These are phyloP conservation scores for Secale cereale DNA, from an alignment of 176 grass and related monocot species.

Conservation along the genomic window DNA sequence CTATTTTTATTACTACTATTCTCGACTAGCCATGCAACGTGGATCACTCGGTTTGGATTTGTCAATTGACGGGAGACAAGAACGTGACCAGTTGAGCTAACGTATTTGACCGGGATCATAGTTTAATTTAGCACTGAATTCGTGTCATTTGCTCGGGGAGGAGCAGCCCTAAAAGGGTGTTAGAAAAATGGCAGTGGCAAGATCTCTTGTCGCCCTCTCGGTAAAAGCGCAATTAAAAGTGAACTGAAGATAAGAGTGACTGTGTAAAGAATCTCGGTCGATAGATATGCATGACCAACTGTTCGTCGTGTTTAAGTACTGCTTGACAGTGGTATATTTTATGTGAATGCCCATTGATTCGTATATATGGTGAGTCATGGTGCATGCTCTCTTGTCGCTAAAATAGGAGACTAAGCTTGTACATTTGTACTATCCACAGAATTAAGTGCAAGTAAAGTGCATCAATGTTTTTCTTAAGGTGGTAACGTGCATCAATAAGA, in stretches of 20 bases:
- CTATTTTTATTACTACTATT: not conserved
- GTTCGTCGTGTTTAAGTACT: not conserved
- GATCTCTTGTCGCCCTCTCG: not conserved
- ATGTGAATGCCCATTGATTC: not conserved
- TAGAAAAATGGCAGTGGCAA: not conserved
- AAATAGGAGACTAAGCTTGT: not conserved
- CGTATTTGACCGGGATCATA: not conserved
- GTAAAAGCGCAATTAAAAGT: not conserved
- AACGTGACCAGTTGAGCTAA: not conserved
- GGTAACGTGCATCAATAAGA: not conserved
- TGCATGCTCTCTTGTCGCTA: not conserved
- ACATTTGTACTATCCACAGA: not conserved
- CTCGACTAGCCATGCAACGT: not conserved
- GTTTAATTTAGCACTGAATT: not conserved
- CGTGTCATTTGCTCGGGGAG: constrained; percentile 1
- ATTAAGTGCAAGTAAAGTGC: not conserved
- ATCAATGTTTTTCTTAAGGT: not conserved
- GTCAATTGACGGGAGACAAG: constrained; percentile 34
- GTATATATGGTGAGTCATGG: not conserved
- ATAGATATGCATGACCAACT: not conserved
- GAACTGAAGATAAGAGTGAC: constrained; percentile 1
- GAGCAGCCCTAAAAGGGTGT: not conserved
- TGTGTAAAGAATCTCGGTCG: not conserved
- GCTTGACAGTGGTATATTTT: not conserved
- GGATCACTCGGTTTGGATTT: not conserved